phyloP scores from a whole-genome alignment of 495 filamentous ascomycete genomes.

The Eremomyces bilateralis region DNA sequence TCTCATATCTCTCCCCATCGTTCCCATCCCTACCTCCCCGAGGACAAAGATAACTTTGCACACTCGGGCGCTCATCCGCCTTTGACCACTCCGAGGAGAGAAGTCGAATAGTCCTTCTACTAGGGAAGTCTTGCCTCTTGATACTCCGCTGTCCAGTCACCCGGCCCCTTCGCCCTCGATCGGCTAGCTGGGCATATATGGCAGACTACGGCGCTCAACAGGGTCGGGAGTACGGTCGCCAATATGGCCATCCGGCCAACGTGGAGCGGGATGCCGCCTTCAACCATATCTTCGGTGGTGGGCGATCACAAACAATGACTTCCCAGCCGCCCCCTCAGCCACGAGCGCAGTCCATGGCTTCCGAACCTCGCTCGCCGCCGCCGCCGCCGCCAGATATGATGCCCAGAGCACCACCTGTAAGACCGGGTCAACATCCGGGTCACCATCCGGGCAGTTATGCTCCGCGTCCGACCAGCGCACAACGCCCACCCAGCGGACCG shows the following conservation, averaged over 20 bases:
- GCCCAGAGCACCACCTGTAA: constrained; percentile 36
- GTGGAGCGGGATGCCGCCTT: constrained; percentile 86
- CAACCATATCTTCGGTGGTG: constrained; percentile 86
- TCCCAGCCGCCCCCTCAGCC: constrained; percentile 35
- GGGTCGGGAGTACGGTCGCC: constrained; percentile 43
- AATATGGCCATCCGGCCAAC: constrained; percentile 46
- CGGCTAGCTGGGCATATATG: too few species aligned
- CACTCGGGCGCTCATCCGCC: too few species aligned
- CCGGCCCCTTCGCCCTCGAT: too few species aligned
- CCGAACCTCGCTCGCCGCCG: constrained; percentile 16
- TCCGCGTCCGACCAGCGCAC: constrained; percentile 4
- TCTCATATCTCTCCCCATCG: too few species aligned
- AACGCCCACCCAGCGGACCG: constrained; percentile 16
- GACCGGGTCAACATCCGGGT: too few species aligned
- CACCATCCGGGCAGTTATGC: too few species aligned
- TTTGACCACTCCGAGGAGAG: too few species aligned
- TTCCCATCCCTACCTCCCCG: too few species aligned
- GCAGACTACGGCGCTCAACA: constrained; percentile 64
- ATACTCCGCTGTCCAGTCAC: too few species aligned
- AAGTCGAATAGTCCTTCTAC: too few species aligned
- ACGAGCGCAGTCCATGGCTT: constrained; percentile 72
- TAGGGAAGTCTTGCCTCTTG: too few species aligned
- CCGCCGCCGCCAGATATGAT: constrained; percentile 26
- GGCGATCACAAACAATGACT: constrained; percentile 76
- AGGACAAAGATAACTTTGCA: too few species aligned